Conservation (phyloP, 768 basidiomycete species). For the Tulasnella calospora region DNA sequence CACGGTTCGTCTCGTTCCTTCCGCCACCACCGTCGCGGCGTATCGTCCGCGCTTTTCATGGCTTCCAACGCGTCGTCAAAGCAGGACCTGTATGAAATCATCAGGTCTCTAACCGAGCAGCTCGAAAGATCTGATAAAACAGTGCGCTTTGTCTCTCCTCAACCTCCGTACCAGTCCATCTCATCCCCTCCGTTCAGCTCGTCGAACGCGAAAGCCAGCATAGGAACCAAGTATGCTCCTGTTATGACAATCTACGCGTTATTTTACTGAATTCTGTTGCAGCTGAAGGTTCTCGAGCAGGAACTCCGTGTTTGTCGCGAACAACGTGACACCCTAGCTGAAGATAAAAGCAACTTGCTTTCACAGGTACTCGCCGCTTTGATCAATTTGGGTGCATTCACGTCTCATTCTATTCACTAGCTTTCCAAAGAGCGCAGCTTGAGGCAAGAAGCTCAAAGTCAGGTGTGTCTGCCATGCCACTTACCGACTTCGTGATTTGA, state of each 20-base stretch:
- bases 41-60: neutral
- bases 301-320: neutral
- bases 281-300: neutral
- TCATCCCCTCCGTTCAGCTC: neutral
- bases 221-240: neutral
- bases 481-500: neutral
- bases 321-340: neutral
- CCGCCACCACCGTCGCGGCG: neutral
- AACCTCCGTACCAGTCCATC: neutral
- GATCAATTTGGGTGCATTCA: neutral
- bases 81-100: neutral
- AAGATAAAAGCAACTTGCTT: neutral
- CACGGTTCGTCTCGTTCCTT: neutral
- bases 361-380: neutral
- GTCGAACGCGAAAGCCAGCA: neutral
- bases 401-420: neutral
- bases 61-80: neutral
- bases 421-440: neutral
- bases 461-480: neutral
- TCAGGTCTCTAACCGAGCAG: neutral
- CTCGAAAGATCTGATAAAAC: neutral
- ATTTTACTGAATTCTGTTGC: neutral
- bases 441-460: neutral
- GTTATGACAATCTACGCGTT: neutral
- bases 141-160: neutral